phyloP scores from a whole-genome alignment of 1,284 basidiomycete genomes.

The Microbotryum violaceum region DNA sequence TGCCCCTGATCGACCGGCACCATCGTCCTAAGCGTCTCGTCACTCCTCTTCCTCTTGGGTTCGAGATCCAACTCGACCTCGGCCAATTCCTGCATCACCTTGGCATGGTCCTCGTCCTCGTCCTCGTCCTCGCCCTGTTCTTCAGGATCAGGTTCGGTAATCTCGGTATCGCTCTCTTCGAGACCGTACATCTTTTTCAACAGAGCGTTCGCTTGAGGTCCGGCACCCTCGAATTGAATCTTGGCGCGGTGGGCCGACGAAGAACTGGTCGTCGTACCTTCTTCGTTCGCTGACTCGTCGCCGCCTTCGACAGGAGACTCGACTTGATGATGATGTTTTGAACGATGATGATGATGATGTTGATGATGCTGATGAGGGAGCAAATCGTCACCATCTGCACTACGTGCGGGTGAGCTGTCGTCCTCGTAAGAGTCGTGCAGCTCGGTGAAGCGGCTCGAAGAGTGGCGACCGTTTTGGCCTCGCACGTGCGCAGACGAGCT shows the following conservation, averaged over 20 bases:
- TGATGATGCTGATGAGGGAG: not conserved
- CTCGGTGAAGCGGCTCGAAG: not conserved
- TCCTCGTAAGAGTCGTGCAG: not conserved
- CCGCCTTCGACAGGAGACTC: not conserved
- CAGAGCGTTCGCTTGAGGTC: conserved; percentile 19
- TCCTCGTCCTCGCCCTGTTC: conserved; percentile 12
- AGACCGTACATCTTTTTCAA: conserved; percentile 27
- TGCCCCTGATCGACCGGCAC: not conserved
- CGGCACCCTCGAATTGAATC: conserved; percentile 27
- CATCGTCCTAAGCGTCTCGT: conserved; percentile 10
- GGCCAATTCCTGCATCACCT: not conserved
- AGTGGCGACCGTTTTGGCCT: too few relatives aligned
- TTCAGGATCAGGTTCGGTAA: not conserved
- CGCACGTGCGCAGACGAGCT: not conserved
- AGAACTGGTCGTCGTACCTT: not conserved
- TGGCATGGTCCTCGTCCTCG: conserved; percentile 2
- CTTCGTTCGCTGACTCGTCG: not conserved
- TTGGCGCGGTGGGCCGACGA: not conserved
- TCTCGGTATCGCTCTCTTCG: conserved; percentile 5
- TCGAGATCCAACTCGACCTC: not conserved
- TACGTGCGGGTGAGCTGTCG: not conserved
- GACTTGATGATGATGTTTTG: not conserved
- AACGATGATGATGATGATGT: not conserved
- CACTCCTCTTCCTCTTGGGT: conserved; percentile 4
- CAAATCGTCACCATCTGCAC: not conserved